These are phyloP conservation scores for Pestalotiopsis sp. DNA, from an alignment of 2,329 filamentous ascomycete genomes.

Conservation along the genomic window DNA sequence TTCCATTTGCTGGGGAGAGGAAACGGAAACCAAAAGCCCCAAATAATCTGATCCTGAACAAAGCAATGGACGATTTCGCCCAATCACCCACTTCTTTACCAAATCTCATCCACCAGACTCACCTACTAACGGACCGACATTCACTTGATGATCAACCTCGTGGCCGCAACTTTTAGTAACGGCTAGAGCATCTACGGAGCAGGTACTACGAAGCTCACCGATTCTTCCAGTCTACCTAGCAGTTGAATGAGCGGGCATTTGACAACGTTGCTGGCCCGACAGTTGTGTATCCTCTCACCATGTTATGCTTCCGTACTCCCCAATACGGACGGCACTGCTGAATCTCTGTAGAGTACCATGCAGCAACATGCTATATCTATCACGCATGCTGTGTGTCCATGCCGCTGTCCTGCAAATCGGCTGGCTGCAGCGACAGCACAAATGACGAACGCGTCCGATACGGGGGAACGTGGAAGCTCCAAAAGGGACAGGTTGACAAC, in stretches of 20 bases:
- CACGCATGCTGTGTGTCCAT: neutral
- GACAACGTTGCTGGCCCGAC: neutral
- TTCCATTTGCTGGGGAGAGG: too few relatives aligned
- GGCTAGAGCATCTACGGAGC: neutral
- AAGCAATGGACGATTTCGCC: neutral
- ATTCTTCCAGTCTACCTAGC: neutral
- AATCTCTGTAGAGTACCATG: neutral
- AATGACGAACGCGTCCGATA: neutral
- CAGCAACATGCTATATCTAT: neutral
- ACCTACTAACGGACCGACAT: neutral
- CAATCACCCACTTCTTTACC: neutral
- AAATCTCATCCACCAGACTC: neutral
- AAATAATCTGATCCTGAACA: too few relatives aligned
- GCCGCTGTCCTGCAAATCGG: constrained; percentile 7
- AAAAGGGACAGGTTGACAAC: neutral
- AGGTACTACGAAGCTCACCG: neutral
- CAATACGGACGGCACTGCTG: neutral
- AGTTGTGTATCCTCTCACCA: neutral
- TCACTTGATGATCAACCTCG: neutral
- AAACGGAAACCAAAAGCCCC: neutral
- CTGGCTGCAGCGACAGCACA: constrained; percentile 9
- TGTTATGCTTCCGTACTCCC: neutral
- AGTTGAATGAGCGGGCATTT: neutral
- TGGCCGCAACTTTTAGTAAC: neutral
- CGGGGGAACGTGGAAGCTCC: neutral